Base-by-base conservation (phyloP, 2,329 filamentous ascomycete species). In the Fusarium setosum region DNA sequence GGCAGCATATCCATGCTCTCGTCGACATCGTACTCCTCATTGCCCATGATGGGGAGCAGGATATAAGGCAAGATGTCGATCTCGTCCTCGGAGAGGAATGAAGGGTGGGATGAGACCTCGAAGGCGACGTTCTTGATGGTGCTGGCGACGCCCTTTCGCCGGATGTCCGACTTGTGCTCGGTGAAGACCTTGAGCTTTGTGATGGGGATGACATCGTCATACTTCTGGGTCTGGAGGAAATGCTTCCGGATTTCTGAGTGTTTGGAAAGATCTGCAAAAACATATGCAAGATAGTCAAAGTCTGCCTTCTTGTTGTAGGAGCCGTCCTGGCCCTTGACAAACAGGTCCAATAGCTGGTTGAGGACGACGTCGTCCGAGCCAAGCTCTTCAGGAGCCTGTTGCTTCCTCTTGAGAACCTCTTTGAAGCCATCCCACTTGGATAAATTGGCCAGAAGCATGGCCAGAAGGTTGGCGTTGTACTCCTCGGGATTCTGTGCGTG, bases 71-170 rank as follows among this genome's bases (percentile, higher is more conserved):
- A 81, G 15, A 98, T 85, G 71, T 97, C 91, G 48, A 94, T 89
- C 35, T 89, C 89, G 17, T 90, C 86, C 50, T 92, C 88, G 1
- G 86, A 84, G 42, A 97, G 79, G 52, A 97, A 89, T 3, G 84
- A 80, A 0, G 87, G 82, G 72, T 98, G 95, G 0, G 90, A 86
- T 4, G 87, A 79, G 6, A 95, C 80, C 72, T 96, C 92, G 74
- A 99, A 98, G 7, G 93, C 89, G 26, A 92, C 88, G 74, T 99
- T 99, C 79, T 98, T 98, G 76, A 99, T 93, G 10, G 93, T 96
- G 61, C 90, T 94, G 8, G 95, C 95, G n/a, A 97, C 94, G n/a
- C 96, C 96, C 72, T 93, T 93, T 54, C 96, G 86, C 58, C 96
- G 88, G 53, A 97, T 89, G 24, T 91, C 86, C 3, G 92, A 96